Percentiles rank a stretch among this genome's conserved stretches.
Evolutionary conservation across 257 asterid genomes (phyloP).

Genomic region (Solanum neorickii): DNA sequence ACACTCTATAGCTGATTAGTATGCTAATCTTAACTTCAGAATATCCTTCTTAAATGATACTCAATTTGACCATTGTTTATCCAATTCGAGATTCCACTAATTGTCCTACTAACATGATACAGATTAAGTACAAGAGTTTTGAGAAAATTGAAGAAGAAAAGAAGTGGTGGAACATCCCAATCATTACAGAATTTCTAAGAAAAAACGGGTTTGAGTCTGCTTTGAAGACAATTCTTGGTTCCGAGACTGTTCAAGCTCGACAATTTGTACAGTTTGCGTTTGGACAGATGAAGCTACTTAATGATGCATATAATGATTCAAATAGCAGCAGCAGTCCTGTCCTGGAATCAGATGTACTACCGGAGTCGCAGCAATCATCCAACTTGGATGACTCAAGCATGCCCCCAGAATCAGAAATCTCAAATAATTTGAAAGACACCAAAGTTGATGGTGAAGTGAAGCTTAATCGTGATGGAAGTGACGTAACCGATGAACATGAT

Average conservation of each 20-base stretch:
- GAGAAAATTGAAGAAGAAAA: slow-evolving; percentile 78
- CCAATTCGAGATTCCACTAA: not conserved
- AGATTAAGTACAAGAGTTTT: slow-evolving; percentile 87
- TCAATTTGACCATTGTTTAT: not conserved
- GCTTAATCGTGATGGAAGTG: slow-evolving; percentile 1
- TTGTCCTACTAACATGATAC: slow-evolving; percentile 14
- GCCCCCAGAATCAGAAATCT: slow-evolving; percentile 11
- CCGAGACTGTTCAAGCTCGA: slow-evolving; percentile 88
- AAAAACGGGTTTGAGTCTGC: slow-evolving; percentile 73
- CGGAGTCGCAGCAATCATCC: not conserved
- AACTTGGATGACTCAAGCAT: slow-evolving; percentile 1
- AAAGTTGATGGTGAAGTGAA: slow-evolving; percentile 3
- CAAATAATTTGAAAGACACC: slow-evolving; percentile 16
- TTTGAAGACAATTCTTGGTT: slow-evolving; percentile 63
- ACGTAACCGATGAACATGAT: not conserved
- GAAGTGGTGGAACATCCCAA: slow-evolving; percentile 92
- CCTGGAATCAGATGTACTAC: slow-evolving; percentile 6
- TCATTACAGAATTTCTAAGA: slow-evolving; percentile 67
- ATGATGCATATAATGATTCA: slow-evolving; percentile 51
- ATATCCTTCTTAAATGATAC: not conserved
- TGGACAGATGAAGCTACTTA: slow-evolving; percentile 67
- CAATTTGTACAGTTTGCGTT: slow-evolving; percentile 91
- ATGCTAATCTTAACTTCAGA: not conserved
- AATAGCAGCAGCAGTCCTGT: slow-evolving; percentile 7
- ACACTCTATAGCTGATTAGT: no score